Evolutionary conservation across 148 eudicot species (phyloP).

Genomic region (Rhododendron williamsianum): DNA sequence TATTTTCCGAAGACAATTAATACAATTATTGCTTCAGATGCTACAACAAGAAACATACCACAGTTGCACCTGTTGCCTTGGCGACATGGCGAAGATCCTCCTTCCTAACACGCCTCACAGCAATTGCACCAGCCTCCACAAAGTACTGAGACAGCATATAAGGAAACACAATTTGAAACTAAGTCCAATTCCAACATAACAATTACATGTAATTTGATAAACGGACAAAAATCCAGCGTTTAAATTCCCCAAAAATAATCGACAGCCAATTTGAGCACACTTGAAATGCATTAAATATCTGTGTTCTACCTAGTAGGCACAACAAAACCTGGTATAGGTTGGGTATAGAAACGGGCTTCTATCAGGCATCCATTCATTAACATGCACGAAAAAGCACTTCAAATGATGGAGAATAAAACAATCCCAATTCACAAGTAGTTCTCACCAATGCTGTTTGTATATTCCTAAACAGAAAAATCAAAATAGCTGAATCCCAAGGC

Average conservation of each 20-base stretch:
- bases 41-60: conserved; percentile 44
- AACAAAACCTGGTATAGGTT: neutral
- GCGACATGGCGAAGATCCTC: conserved; percentile 97
- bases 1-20: too few relatives aligned
- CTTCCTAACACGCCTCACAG: conserved; percentile 89
- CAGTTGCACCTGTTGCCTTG: conserved; percentile 93
- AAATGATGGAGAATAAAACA: neutral
- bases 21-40: neutral
- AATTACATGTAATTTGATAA: neutral
- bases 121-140: conserved; percentile 97
- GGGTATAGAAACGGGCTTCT: neutral
- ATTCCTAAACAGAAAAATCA: neutral
- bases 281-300: neutral
- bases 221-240: neutral
- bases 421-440: neutral
- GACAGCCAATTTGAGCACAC: neutral
- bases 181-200: neutral
- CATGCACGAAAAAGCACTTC: neutral
- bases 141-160: conserved; percentile 53
- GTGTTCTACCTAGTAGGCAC: neutral
- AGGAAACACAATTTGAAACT: neutral
- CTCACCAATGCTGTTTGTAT: neutral
- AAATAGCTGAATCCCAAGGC: neutral
- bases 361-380: neutral
- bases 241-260: neutral